phyloP scores from a whole-genome alignment of 176 grass and related monocot genomes.

The Areca catechu region DNA sequence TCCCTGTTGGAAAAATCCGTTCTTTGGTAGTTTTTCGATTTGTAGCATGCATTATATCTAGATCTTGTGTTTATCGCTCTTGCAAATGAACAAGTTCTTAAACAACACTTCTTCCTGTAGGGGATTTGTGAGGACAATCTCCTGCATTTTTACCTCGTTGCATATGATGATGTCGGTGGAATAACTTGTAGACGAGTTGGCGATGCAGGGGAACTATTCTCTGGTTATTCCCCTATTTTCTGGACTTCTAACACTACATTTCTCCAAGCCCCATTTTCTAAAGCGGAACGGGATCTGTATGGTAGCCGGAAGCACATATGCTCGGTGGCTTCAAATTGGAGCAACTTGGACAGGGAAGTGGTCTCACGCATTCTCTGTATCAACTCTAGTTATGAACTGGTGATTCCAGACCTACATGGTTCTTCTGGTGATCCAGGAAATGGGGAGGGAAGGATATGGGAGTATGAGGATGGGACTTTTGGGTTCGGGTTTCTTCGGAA shows the following conservation, averaged over 20 bases:
- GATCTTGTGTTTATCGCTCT: not conserved
- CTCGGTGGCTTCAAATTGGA: slow-evolving; percentile 10
- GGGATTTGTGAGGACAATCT: slow-evolving; percentile 64
- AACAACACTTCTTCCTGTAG: slow-evolving; percentile 27
- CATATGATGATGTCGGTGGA: slow-evolving; percentile 80
- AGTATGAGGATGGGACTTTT: slow-evolving; percentile 83
- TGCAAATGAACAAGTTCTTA: not conserved
- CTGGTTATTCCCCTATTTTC: slow-evolving; percentile 65
- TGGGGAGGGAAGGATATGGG: slow-evolving; percentile 77
- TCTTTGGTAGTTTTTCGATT: not conserved
- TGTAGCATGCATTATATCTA: no score
- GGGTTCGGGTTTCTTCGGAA: slow-evolving; percentile 78
- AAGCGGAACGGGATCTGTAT: slow-evolving; percentile 56
- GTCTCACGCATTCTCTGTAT: slow-evolving; percentile 68
- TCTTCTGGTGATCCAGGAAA: slow-evolving; percentile 41
- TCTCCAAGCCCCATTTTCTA: slow-evolving; percentile 67
- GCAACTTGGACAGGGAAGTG: slow-evolving; percentile 3
- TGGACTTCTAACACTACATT: slow-evolving; percentile 77
- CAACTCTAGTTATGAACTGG: slow-evolving; percentile 65
- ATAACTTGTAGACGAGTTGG: slow-evolving; percentile 68
- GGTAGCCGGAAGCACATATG: slow-evolving; percentile 39
- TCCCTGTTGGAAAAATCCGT: not conserved
- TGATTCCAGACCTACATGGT: slow-evolving; percentile 33
- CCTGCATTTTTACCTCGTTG: slow-evolving; percentile 78
- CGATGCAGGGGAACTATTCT: slow-evolving; percentile 41